Evolutionary conservation across 2,329 filamentous ascomycete genomes (phyloP).

Genomic region (Nigrograna mackinnonii): DNA sequence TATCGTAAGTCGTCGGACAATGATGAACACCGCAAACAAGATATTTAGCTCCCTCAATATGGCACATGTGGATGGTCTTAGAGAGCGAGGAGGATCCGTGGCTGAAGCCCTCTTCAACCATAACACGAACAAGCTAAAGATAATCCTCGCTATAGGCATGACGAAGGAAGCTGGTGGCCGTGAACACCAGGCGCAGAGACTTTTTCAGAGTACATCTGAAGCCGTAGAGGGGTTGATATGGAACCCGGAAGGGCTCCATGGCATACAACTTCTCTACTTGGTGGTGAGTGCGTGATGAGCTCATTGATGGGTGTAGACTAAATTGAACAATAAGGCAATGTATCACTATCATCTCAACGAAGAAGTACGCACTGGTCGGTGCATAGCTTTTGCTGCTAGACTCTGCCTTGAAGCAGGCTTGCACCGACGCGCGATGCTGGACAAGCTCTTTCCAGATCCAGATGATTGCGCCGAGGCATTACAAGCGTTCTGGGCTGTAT

Average conservation of each 20-base stretch:
- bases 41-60: slow-evolving; percentile 7
- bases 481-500: slow-evolving; percentile 14
- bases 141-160: slow-evolving; percentile 12
- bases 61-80: slow-evolving; percentile 8
- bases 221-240: slow-evolving; percentile 12
- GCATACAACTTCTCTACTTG: slow-evolving; percentile 12
- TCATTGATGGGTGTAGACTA: not conserved
- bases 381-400: slow-evolving; percentile 12
- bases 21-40: slow-evolving; percentile 7
- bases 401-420: slow-evolving; percentile 12
- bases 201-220: slow-evolving; percentile 13
- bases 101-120: slow-evolving; percentile 13
- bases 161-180: slow-evolving; percentile 9
- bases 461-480: slow-evolving; percentile 8
- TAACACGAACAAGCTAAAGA: slow-evolving; percentile 14
- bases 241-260: slow-evolving; percentile 12
- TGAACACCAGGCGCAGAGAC: slow-evolving; percentile 10
- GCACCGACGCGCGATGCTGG: slow-evolving; percentile 10
- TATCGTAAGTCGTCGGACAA: slow-evolving; percentile 4
- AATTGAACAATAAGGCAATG: slow-evolving; percentile 9
- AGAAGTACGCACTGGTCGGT: slow-evolving; percentile 12
- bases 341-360: slow-evolving; percentile 15
- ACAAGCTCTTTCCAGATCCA: slow-evolving; percentile 9
- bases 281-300: slow-evolving; percentile 4
- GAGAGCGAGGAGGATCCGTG: slow-evolving; percentile 9